Evolutionary conservation across 306 rosid genomes (phyloP).

Genomic region (Vachellia pachyceras): DNA sequence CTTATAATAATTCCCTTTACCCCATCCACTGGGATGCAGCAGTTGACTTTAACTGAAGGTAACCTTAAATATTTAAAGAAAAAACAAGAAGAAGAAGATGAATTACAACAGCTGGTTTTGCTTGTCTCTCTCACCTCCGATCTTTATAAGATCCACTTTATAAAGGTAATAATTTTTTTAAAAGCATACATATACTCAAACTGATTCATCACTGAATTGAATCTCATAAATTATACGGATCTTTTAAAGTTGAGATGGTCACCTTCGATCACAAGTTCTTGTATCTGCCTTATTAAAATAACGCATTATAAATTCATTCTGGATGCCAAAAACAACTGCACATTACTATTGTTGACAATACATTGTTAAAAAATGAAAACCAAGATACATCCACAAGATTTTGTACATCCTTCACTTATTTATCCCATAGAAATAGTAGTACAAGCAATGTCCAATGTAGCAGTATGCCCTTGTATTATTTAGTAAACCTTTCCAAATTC

Average conservation of each 20-base stretch:
- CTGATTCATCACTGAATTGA: neutral
- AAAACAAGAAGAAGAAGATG: too few relatives aligned
- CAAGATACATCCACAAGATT: constrained; percentile 28
- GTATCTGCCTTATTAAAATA: neutral
- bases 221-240: neutral
- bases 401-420: constrained; percentile 41
- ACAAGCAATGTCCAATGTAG: constrained; percentile 35
- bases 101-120: neutral
- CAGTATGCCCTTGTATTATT: constrained; percentile 16
- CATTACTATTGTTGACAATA: constrained; percentile 11
- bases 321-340: constrained; percentile 10
- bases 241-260: neutral
- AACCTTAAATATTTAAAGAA: neutral
- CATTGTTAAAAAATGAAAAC: neutral
- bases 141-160: too few relatives aligned
- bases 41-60: neutral
- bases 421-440: constrained; percentile 31
- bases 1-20: neutral
- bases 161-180: neutral
- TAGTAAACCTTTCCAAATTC: constrained; percentile 32
- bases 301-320: neutral
- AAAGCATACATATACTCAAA: neutral
- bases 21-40: neutral
- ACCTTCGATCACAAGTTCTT: neutral
- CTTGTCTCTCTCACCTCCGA: neutral